Evolutionary conservation across 306 rosid species (phyloP).

Genomic region (Rubus idaeus): DNA sequence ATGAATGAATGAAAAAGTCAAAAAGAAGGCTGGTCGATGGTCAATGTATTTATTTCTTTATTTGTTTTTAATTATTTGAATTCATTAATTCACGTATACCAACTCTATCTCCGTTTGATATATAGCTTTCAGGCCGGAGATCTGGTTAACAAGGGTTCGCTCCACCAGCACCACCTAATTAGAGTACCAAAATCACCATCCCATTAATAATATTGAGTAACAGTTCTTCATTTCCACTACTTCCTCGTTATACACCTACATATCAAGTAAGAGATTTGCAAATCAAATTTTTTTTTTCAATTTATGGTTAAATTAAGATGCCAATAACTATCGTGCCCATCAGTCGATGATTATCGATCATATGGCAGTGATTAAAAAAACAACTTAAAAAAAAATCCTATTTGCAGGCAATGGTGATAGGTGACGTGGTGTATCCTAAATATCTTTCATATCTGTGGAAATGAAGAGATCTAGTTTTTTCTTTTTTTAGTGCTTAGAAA

Average conservation of each 20-base stretch:
- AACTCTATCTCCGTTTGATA: too few species aligned
- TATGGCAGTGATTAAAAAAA: neutral
- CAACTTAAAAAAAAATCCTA: neutral
- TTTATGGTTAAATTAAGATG: constrained; percentile 12
- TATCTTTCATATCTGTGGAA: neutral
- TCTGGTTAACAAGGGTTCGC: constrained; percentile 24
- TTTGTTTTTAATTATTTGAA: too few species aligned
- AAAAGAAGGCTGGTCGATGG: neutral
- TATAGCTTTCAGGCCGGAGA: neutral
- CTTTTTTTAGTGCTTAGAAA: neutral
- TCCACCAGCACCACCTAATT: constrained; percentile 39
- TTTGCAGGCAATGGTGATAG: neutral
- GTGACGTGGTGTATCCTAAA: neutral
- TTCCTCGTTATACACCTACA: too few species aligned
- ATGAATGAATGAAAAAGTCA: neutral
- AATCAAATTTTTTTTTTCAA: constrained; percentile 23
- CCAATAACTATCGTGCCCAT: constrained; percentile 39
- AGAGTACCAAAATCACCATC: neutral
- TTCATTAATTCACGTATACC: too few species aligned
- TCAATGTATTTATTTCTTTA: too few species aligned
- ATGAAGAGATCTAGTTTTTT: neutral
- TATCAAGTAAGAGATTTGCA: constrained; percentile 27
- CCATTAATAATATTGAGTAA: neutral
- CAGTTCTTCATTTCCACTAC: neutral
- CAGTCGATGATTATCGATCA: neutral